Evolutionary conservation across 352 stramenopile species (phyloP), one percentile per base, ranked within the genome.

Genomic region (Globisporangium splendens): DNA sequence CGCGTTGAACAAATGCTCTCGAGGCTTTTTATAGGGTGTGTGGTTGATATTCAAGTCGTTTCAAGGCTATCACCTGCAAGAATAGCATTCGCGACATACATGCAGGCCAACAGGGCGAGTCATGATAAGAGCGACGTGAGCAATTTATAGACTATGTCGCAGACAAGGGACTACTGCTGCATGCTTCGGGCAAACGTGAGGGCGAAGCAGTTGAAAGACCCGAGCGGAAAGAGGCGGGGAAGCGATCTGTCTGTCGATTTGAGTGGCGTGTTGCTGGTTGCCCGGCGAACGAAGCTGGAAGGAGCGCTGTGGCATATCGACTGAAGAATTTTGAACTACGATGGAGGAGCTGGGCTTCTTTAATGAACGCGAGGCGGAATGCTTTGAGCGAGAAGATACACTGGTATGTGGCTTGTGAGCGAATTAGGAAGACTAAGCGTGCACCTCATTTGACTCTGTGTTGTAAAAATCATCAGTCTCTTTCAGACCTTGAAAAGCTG

Each of bases 321-420:
- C 39, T 77, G 42, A 56, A 13, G 35, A 7, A 46, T 50, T 51
- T 49, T 61, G 56, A 58, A n/a, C 31, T 20, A 57, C 46, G 61
- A 93, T 93, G 83, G 83, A 93, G 67, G 83, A 93, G 17, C 72
- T 91, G 7, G 66, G 70, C 46, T 91, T 90, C 61, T 91, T 91
- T 71, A 89, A 89, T 56, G 83, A 93, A 61, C 79, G 83, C 13
- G 83, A 93, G 44, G 83, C 83, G 1, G 83, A 93, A 70, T 93
- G 79, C 61, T 91, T 93, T 55, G 83, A 92, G 59, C 78, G 79
- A 35, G 83, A 93, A 65, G 83, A 89, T 66, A 83, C 76, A 14
- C 50, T 91, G 70, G 79, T 93, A 70, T n/a, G 66, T 63, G 28
- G n/a, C 47, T 42, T 17, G 28, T 8, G 0, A 8, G 3, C 10